phyloP scores from a whole-genome alignment of 148 eudicot genomes.

The Talinum fruticosum region DNA sequence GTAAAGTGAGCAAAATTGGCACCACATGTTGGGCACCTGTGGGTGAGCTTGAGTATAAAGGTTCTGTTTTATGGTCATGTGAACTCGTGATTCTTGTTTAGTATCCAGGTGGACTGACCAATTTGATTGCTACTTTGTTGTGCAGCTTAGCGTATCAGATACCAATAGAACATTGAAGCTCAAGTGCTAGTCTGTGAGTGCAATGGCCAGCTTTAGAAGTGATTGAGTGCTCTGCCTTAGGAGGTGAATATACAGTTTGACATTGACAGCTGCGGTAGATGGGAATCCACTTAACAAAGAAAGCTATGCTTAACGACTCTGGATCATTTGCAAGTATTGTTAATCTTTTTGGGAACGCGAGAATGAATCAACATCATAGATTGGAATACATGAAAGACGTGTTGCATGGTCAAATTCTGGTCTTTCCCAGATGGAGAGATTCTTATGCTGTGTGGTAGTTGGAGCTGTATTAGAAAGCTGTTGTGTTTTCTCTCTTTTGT shows the following conservation, averaged over 20 bases:
- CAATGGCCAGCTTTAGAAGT: not conserved
- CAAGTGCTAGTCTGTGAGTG: not conserved
- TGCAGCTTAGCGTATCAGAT: not conserved
- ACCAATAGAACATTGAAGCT: not conserved
- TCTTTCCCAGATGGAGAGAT: not conserved
- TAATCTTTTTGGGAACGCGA: not conserved
- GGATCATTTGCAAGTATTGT: not conserved
- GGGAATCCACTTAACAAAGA: not conserved
- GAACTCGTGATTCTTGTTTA: not conserved
- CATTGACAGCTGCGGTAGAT: conserved; percentile 5
- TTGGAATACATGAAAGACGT: not conserved
- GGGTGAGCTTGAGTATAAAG: not conserved
- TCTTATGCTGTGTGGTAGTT: no score
- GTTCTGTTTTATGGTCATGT: not conserved
- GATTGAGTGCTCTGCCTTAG: not conserved
- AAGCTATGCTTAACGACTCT: not conserved
- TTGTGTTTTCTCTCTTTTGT: not conserved
- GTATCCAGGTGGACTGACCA: no score
- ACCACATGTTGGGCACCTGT: not conserved
- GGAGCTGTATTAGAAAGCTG: not conserved
- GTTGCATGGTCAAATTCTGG: no score
- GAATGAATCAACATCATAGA: not conserved
- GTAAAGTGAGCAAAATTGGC: no score
- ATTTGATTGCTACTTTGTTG: not conserved
- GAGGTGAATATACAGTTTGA: not conserved